A percentile compares a stretch with the other conserved stretches of the same genome.
Conservation (phyloP, 139 green algal genomes). For the Chlorella vulgaris region DNA sequence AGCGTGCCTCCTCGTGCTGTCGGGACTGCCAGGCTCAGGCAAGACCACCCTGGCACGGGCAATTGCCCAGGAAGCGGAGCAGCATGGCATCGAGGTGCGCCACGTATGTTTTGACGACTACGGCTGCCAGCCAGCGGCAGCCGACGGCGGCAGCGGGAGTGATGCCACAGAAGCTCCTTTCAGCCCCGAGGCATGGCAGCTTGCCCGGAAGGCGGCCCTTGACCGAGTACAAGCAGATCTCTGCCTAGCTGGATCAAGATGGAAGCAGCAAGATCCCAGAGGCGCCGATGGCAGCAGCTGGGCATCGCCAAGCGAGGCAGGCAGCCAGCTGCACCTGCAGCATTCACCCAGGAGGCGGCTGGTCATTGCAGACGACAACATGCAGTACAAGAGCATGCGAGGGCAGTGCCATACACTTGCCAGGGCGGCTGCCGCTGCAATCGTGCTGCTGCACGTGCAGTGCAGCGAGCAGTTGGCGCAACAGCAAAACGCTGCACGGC, state of each 20-base stretch:
- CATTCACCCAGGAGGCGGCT: neutral
- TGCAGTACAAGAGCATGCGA: constrained; percentile 29
- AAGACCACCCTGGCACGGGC: constrained; percentile 4
- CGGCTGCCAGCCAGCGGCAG: constrained; percentile 1
- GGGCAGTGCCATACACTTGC: constrained; percentile 13
- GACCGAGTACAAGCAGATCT: neutral
- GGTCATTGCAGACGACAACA: constrained; percentile 25
- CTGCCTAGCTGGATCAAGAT: neutral
- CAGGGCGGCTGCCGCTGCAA: neutral
- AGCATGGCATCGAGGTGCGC: neutral
- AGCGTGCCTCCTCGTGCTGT: constrained; percentile 1
- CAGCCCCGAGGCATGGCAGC: constrained; percentile 1
- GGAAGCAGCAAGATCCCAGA: neutral
- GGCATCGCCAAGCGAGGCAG: neutral
- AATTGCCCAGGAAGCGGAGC: neutral
- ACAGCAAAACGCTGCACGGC: neutral
- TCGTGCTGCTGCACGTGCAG: constrained; percentile 8
- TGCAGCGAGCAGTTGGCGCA: constrained; percentile 10
- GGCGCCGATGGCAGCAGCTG: neutral
- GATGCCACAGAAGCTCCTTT: neutral
- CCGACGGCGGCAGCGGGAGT: neutral
- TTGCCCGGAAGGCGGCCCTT: neutral
- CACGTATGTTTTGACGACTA: constrained; percentile 8
- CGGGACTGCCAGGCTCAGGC: constrained; percentile 8
- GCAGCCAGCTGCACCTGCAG: neutral